Conservation (phyloP, 2,329 filamentous ascomycete genomes). For the Ophiognomonia clavigignenti-juglandacearum region DNA sequence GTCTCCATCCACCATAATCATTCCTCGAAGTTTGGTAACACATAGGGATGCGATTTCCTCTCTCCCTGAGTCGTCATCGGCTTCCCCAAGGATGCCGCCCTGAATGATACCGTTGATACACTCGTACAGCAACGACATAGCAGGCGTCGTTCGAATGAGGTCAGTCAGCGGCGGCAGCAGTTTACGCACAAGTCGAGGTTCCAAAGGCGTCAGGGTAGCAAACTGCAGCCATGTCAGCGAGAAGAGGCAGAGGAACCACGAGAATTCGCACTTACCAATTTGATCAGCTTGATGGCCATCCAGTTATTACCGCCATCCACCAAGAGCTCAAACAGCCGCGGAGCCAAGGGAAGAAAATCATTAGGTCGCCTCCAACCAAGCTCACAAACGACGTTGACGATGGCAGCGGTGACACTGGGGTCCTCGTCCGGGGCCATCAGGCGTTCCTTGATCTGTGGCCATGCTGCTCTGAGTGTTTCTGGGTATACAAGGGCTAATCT, state of each 20-base stretch:
- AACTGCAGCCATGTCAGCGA: slow-evolving; percentile 55
- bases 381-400: slow-evolving; percentile 96
- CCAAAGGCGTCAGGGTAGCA: slow-evolving; percentile 86
- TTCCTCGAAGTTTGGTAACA: slow-evolving; percentile 86
- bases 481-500: slow-evolving; percentile 93
- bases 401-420: slow-evolving; percentile 87
- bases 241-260: rapidly evolving
- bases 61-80: slow-evolving; percentile 72
- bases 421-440: slow-evolving; percentile 88
- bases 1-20: slow-evolving; percentile 90
- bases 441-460: slow-evolving; percentile 96
- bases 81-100: slow-evolving; percentile 83
- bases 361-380: slow-evolving; percentile 89
- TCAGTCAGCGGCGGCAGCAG: slow-evolving; percentile 84
- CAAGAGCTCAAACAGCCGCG: slow-evolving; percentile 84
- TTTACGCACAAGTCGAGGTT: slow-evolving; percentile 87
- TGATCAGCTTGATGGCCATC: slow-evolving; percentile 99
- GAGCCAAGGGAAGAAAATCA: slow-evolving; percentile 89
- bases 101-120: slow-evolving; percentile 99
- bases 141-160: slow-evolving; percentile 88
- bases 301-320: slow-evolving; percentile 95
- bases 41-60: slow-evolving; percentile 92
- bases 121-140: slow-evolving; percentile 97
- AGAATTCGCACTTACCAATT: slow-evolving; percentile 58
- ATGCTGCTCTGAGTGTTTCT: slow-evolving; percentile 84